Evolutionary conservation across 2,329 filamentous ascomycete species (phyloP).

Genomic region (Fusarium armeniacum): DNA sequence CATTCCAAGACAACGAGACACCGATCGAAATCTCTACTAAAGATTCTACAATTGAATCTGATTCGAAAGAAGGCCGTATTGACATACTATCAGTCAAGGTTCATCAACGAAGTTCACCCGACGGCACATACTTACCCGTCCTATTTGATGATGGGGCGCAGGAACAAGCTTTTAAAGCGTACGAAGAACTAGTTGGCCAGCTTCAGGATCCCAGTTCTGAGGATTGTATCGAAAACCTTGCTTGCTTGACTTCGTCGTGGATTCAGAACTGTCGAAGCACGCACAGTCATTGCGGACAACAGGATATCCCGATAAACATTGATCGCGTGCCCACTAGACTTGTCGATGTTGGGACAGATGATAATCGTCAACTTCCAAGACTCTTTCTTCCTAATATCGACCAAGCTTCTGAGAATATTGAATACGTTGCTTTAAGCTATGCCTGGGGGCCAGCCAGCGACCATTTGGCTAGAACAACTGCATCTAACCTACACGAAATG

Average conservation of each 20-base stretch:
- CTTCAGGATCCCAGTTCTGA: not conserved
- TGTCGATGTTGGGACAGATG: not conserved
- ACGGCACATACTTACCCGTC: not conserved
- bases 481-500: not conserved
- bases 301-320: rapidly evolving
- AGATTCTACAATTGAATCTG: not conserved
- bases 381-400: not conserved
- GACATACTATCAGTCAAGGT: not conserved
- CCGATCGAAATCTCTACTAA: not conserved
- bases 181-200: not conserved
- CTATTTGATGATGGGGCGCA: not conserved
- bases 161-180: not conserved
- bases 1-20: not conserved
- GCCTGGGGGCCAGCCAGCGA: not conserved
- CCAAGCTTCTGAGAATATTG: not conserved
- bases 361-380: not conserved
- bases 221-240: not conserved
- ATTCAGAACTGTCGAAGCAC: not conserved
- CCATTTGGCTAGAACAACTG: not conserved
- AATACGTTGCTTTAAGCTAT: conserved; percentile 5
- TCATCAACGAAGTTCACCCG: not conserved
- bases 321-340: not conserved
- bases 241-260: not conserved
- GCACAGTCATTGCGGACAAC: not conserved
- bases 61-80: not conserved